These are phyloP conservation scores for Oemleria cerasiformis DNA, from an alignment of 306 rosid species.

Conservation along the genomic window DNA sequence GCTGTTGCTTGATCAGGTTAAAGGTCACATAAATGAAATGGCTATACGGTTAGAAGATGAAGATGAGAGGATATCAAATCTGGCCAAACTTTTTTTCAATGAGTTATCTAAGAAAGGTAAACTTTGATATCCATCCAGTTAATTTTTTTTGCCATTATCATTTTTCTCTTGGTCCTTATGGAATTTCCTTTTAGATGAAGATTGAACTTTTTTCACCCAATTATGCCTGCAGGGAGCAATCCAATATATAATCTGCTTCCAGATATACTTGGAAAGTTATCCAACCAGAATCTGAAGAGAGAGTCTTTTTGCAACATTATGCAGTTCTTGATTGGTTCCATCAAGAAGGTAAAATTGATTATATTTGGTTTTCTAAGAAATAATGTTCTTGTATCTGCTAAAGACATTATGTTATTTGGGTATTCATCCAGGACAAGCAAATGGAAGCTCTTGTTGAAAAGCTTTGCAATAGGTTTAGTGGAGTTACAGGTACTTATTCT, in stretches of 20 bases:
- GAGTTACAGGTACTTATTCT: constrained; percentile 64
- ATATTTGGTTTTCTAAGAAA: constrained; percentile 13
- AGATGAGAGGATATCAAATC: constrained; percentile 82
- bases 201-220: constrained; percentile 6
- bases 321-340: constrained; percentile 93
- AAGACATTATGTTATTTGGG: constrained; percentile 24
- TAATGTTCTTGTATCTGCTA: constrained; percentile 8
- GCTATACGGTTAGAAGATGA: constrained; percentile 84
- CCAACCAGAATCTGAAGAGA: constrained; percentile 62
- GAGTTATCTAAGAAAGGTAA: constrained; percentile 94
- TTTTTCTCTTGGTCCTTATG: constrained; percentile 14
- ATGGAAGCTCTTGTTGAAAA: constrained; percentile 98
- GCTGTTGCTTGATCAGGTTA: constrained; percentile 54
- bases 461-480: constrained; percentile 87
- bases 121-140: neutral
- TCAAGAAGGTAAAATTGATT: constrained; percentile 66
- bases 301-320: constrained; percentile 87
- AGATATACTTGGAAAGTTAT: constrained; percentile 89
- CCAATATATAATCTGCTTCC: constrained; percentile 95
- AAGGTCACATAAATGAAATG: constrained; percentile 93
- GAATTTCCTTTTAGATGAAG: neutral
- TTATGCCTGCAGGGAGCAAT: constrained; percentile 67
- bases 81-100: constrained; percentile 79
- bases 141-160: constrained; percentile 17
- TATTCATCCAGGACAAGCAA: constrained; percentile 72